Conservation (phyloP, 192 early-diverging fungal species). For the Coemansia sp. region DNA sequence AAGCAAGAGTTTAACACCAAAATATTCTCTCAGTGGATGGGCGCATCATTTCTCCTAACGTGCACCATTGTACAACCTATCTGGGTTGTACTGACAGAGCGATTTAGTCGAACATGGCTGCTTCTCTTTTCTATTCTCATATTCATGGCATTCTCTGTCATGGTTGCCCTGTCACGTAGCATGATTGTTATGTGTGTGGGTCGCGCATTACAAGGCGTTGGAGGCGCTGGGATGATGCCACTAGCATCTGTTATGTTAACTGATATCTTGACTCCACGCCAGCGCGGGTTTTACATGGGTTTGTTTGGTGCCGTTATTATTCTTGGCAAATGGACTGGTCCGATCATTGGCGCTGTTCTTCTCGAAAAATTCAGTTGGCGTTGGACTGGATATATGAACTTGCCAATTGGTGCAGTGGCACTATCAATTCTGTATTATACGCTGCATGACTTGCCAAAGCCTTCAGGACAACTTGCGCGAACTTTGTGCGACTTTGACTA, state of each 20-base stretch:
- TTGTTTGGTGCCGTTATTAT: constrained; percentile 64
- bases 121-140: constrained; percentile 40
- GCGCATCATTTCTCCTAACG: constrained; percentile 71
- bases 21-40: constrained; percentile 79
- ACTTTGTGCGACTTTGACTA: constrained; percentile 63
- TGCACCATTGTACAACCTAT: constrained; percentile 71
- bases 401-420: constrained; percentile 64
- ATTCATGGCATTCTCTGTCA: constrained; percentile 56
- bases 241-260: constrained; percentile 72
- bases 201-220: constrained; percentile 74
- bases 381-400: constrained; percentile 80
- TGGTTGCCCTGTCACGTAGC: constrained; percentile 44
- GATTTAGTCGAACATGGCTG: constrained; percentile 59
- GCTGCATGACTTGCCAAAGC: constrained; percentile 61
- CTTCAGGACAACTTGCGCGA: constrained; percentile 49
- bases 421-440: constrained; percentile 59
- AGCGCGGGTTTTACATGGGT: constrained; percentile 74
- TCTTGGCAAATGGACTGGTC: constrained; percentile 67
- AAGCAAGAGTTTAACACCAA: constrained; percentile 67
- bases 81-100: constrained; percentile 85
- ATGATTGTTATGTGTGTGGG: constrained; percentile 64
- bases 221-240: constrained; percentile 68
- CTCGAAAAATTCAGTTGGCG: constrained; percentile 62
- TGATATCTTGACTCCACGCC: constrained; percentile 68
- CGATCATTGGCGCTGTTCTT: constrained; percentile 71